Evolutionary conservation across 208 protist species (phyloP), one percentile per base, ranked within the genome.

Genomic region (Borovskyia barvae): DNA sequence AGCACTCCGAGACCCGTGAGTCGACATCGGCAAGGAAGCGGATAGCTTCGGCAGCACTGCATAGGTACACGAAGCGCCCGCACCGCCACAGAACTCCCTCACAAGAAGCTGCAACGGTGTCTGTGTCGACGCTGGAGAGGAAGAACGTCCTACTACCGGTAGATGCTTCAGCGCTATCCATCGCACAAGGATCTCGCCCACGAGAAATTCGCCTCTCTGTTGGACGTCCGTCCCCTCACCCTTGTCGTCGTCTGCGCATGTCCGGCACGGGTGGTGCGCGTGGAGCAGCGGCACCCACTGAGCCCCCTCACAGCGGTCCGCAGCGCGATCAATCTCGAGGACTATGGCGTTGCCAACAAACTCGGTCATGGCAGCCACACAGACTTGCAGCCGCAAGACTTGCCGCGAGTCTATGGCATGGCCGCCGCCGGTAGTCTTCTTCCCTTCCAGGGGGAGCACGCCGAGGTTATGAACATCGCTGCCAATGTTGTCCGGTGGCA

Each of bases 271-370:
- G n/a, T n/a, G n/a, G n/a, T n/a, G n/a, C n/a, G n/a, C n/a, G n/a
- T 25, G 11, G 6, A 63, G 4, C 12, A 70, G 64, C 7, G 64
- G 54, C 20, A 70, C 39, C 64, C 64, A 70, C 47, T 70, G 64
- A 15, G 64, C 64, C 12, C 55, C 37, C 29, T 32, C 37, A 17
- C 9, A 7, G 2, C 5, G 6, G 12, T 36, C 53, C 2, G 8
- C 28, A 19, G 19, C 20, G 39, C 26, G 30, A 17, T 12, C 26
- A 9, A 41, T 37, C 24, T 24, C 6, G 47, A 70, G 32, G 24
- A 20, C 14, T 39, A 58, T 30, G 14, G 47, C 58, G 39, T 19
- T 57, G 35, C 47, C 48, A 3, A 17, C 29, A 37, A 41, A 32
- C 11, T 19, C 8, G 15, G 26, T 35, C 3, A 14, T 14, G 15